These are phyloP conservation scores for Solanum appendiculatum DNA, from an alignment of 257 asterid genomes.

Conservation along the genomic window DNA sequence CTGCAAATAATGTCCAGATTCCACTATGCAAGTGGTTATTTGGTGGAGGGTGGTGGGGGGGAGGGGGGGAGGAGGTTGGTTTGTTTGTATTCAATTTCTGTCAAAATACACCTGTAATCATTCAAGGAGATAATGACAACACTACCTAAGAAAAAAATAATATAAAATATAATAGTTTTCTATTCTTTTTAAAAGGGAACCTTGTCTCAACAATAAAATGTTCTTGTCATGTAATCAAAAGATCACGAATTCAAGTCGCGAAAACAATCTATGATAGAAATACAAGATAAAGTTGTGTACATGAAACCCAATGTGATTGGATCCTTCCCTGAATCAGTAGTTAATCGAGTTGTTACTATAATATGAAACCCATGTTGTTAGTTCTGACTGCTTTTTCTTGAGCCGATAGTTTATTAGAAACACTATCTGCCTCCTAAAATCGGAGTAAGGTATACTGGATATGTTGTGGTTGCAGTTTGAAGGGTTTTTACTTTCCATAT, in stretches of 20 bases:
- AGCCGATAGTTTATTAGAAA: not conserved
- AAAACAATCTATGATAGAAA: not conserved
- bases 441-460: not conserved
- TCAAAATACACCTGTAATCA: not conserved
- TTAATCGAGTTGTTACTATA: not conserved
- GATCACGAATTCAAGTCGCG: not conserved
- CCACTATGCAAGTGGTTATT: not conserved
- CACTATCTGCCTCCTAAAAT: too few relatives aligned
- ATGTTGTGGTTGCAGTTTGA: not conserved
- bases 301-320: not conserved
- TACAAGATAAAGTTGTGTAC: not conserved
- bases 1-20: constrained; percentile 7
- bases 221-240: not conserved
- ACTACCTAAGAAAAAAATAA: not conserved
- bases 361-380: not conserved
- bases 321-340: not conserved
- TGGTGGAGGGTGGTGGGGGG: not conserved
- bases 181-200: too few relatives aligned
- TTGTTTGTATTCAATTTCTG: constrained; percentile 6
- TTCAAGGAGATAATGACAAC: not conserved
- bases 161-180: not conserved
- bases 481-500: not conserved
- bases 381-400: accelerated
- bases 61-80: not conserved
- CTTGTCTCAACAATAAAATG: too few relatives aligned